Percentiles rank a stretch among this genome's conserved stretches.
These are phyloP conservation scores for Saxophila tyrrhenica DNA, from an alignment of 495 filamentous ascomycete genomes.

Conservation along the genomic window DNA sequence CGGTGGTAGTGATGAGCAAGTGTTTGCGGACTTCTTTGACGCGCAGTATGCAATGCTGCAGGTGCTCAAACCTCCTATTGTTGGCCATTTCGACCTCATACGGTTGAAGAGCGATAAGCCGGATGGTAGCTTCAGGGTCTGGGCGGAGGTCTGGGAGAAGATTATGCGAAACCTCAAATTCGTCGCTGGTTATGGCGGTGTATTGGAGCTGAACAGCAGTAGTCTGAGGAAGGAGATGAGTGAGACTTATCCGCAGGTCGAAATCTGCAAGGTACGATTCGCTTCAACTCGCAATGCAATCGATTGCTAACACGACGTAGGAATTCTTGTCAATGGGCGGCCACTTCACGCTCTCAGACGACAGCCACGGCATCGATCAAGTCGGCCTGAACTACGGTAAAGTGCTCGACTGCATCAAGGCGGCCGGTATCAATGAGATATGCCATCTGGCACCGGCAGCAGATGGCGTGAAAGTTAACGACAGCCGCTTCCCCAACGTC, in stretches of 20 bases:
- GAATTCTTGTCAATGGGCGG: slow-evolving; percentile 56
- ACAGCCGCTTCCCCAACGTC: slow-evolving; percentile 20
- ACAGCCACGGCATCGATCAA: slow-evolving; percentile 77
- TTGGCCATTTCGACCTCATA: slow-evolving; percentile 92
- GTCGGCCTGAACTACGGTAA: slow-evolving; percentile 57
- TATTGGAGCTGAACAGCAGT: slow-evolving; percentile 80
- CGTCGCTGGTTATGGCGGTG: slow-evolving; percentile 59
- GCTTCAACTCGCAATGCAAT: neutral
- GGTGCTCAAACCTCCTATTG: slow-evolving; percentile 60
- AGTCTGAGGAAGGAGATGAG: slow-evolving; percentile 78
- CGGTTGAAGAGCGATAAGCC: slow-evolving; percentile 62
- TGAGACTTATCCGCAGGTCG: slow-evolving; percentile 75
- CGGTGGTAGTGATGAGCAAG: slow-evolving; percentile 53
- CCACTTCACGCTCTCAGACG: slow-evolving; percentile 76
- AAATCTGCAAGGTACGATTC: slow-evolving; percentile 63
- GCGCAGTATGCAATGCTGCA: slow-evolving; percentile 69
- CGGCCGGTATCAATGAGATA: slow-evolving; percentile 34
- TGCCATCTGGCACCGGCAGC: slow-evolving; percentile 15
- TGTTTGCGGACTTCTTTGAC: slow-evolving; percentile 80
- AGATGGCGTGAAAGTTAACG: neutral
- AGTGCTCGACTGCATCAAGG: slow-evolving; percentile 47
- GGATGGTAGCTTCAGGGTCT: slow-evolving; percentile 42
- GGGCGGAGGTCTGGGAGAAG: slow-evolving; percentile 55
- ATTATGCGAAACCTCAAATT: slow-evolving; percentile 62
- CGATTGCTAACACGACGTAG: slow-evolving; percentile 26